Conservation (phyloP, 257 asterid genomes). For the Jacaranda copaia region DNA sequence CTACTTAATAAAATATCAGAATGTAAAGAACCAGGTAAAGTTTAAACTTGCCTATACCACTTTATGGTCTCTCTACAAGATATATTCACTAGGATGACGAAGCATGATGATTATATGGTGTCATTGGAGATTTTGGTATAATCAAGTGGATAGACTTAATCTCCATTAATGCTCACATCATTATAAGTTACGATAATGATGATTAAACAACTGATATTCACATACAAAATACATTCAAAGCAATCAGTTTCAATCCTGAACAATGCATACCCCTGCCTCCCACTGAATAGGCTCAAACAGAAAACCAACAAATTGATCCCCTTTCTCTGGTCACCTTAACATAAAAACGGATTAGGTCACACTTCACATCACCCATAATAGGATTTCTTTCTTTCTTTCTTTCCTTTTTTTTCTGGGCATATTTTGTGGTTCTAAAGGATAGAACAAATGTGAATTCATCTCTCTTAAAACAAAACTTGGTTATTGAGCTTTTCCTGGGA, state of each 20-base stretch:
- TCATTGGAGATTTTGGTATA: constrained; percentile 4
- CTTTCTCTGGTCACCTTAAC: constrained; percentile 72
- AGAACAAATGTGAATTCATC: neutral
- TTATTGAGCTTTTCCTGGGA: neutral
- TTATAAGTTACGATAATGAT: constrained; percentile 10
- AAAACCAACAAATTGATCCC: constrained; percentile 89
- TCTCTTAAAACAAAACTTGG: neutral
- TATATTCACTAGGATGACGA: neutral
- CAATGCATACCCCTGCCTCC: neutral
- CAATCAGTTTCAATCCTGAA: constrained; percentile 31
- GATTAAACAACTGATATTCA: neutral
- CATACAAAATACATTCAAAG: constrained; percentile 13
- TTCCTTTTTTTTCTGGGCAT: too few species aligned
- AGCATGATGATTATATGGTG: neutral
- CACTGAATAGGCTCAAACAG: constrained; percentile 44
- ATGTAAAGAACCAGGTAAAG: neutral
- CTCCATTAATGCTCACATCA: neutral
- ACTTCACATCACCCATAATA: neutral
- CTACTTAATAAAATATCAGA: too few species aligned
- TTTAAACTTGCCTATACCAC: constrained; percentile 3
- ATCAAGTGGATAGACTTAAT: constrained; percentile 6
- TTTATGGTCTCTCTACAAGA: neutral
- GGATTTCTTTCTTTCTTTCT: neutral
- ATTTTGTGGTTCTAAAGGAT: constrained; percentile 5
- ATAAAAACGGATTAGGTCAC: constrained; percentile 34